Percentiles rank a stretch among this genome's conserved stretches.
These are phyloP conservation scores for Clavispora santaluciae DNA, from an alignment of 805 yeast genomes.

Conservation along the genomic window DNA sequence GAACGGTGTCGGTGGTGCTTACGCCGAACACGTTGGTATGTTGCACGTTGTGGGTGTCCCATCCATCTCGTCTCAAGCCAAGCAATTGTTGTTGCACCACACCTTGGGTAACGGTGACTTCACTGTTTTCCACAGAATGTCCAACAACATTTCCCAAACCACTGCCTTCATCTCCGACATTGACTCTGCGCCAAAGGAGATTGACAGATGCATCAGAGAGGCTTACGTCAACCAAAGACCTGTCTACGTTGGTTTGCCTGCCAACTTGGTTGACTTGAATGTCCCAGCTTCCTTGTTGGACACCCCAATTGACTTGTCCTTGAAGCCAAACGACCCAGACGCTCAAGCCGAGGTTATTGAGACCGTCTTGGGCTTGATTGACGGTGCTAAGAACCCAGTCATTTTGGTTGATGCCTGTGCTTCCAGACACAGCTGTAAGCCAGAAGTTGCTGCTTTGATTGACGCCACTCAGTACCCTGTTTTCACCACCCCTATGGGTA, in stretches of 20 bases:
- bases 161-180: constrained; percentile 61
- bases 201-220: constrained; percentile 69
- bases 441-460: constrained; percentile 60
- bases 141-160: constrained; percentile 64
- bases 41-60: constrained; percentile 87
- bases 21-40: constrained; percentile 84
- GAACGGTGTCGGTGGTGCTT: constrained; percentile 84
- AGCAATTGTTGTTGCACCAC: constrained; percentile 72
- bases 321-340: constrained; percentile 54
- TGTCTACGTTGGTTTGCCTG: constrained; percentile 77
- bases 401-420: constrained; percentile 87
- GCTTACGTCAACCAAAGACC: constrained; percentile 75
- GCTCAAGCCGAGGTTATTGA: constrained; percentile 62
- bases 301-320: constrained; percentile 58
- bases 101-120: constrained; percentile 82
- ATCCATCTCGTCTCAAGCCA: constrained; percentile 65
- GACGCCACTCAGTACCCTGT: constrained; percentile 72
- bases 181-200: constrained; percentile 59
- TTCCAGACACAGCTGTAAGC: constrained; percentile 63
- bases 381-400: constrained; percentile 61
- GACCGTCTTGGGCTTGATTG: constrained; percentile 45
- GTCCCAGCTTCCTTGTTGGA: constrained; percentile 56
- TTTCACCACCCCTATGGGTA: constrained; percentile 88
- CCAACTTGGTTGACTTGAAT: constrained; percentile 65
- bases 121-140: constrained; percentile 75